Base-by-base conservation (phyloP, 2,329 filamentous ascomycete species). In the Stachybotrys chlorohalonatus region DNA sequence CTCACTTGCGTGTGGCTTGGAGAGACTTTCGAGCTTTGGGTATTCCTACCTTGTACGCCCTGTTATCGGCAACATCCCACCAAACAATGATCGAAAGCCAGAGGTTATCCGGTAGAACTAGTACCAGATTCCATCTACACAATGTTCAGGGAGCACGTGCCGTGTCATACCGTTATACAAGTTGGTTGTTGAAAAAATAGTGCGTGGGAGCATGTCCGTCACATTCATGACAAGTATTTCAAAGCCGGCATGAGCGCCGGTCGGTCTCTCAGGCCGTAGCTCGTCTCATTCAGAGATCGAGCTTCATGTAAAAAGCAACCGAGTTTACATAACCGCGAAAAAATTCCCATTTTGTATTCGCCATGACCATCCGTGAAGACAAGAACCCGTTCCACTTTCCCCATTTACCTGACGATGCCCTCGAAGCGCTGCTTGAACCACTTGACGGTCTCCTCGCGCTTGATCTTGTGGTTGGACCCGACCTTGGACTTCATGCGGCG, bases 361-460 rank as follows among this genome's bases (percentile, higher is more conserved):
- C 68, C 72, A 65, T 71, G 65, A 69, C 70, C 67, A 69, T 68
- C 68, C 66, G 61, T 64, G 62, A 64, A 66, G 63, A 65, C 60
- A 60, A 60, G 57, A 62, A 63, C 58, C 17, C 46, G 13, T 42
- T 24, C 57, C 59, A 57, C 57, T 56, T 58, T 56, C 52, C 57
- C 64, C 72, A 70, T 85, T 90, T 95, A 97, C 83, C 94, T 87
- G 81, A 99, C 90, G 75, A 97, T 97, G 75, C 93, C 94, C 75
- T 97, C 91, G 86, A 96, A 96, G 78, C 91, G 86, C 71, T 74
- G 70, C 80, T 84, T 84, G 80, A 84, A 99, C 94, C 94, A 99
- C 83, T 92, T 95, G 81, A 97, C 80, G 71, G 92, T 96, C 86
- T 99, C 94, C 63, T 84, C 78, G 73, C 91, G 88, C 85, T 85